These are phyloP conservation scores for Clitoria ternatea DNA, from an alignment of 306 rosid species.

Conservation along the genomic window DNA sequence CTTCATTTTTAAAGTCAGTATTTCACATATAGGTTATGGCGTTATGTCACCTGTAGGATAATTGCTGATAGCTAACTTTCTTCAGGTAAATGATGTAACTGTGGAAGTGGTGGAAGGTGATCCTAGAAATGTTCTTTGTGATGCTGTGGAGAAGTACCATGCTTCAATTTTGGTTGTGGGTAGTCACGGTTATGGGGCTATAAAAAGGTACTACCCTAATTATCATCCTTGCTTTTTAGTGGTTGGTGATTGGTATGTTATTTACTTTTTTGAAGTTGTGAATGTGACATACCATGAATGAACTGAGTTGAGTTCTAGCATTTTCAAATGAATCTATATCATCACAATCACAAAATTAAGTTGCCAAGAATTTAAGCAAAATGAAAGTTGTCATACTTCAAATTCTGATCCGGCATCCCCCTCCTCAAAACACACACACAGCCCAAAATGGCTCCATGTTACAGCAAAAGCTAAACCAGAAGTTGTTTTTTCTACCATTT, in stretches of 20 bases:
- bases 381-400: neutral
- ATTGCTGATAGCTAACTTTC: conserved; percentile 1
- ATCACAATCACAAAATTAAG: neutral
- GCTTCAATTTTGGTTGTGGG: conserved; percentile 76
- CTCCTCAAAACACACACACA: neutral
- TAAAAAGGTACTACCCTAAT: conserved; percentile 51
- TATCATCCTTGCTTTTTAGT: neutral
- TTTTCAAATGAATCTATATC: neutral
- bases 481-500: no score
- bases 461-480: neutral
- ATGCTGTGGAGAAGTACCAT: conserved; percentile 56
- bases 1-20: no score
- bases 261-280: neutral
- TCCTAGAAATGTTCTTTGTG: conserved; percentile 65
- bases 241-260: neutral
- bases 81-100: conserved; percentile 43
- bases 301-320: neutral
- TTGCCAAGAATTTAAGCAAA: neutral
- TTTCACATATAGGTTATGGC: no score
- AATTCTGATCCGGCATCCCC: neutral
- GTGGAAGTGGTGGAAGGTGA: conserved; percentile 67
- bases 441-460: neutral
- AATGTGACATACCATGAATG: neutral
- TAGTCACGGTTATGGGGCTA: conserved; percentile 77
- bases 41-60: neutral